phyloP scores from a whole-genome alignment of 2,329 filamentous ascomycete genomes.

The Ceratocystis albifundus region DNA sequence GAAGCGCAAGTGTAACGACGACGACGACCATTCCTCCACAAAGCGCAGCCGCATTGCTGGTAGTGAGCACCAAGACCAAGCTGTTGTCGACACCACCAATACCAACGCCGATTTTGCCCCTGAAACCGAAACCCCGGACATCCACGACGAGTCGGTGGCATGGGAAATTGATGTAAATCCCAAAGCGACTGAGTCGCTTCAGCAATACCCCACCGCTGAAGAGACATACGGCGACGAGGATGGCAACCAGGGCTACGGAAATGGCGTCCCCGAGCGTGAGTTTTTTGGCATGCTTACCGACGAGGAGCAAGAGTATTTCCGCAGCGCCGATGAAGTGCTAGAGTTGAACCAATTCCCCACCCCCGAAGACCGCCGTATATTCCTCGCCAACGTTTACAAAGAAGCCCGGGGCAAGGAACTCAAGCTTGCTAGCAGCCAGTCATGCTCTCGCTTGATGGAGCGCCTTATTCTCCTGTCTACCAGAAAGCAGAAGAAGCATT shows the following conservation, averaged over 20 bases:
- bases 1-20: slow-evolving; percentile 34
- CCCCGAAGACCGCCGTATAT: slow-evolving; percentile 57
- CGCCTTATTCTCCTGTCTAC: slow-evolving; percentile 73
- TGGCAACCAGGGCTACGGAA: slow-evolving; percentile 24
- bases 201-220: slow-evolving; percentile 24
- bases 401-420: slow-evolving; percentile 88
- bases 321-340: slow-evolving; percentile 75
- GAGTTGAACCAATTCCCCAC: slow-evolving; percentile 79
- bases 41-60: slow-evolving; percentile 26
- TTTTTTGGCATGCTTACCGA: slow-evolving; percentile 92
- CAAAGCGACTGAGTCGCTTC: neutral
- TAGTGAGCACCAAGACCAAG: slow-evolving; percentile 23
- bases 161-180: slow-evolving; percentile 21
- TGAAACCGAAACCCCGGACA: neutral
- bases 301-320: slow-evolving; percentile 92
- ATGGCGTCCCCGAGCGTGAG: slow-evolving; percentile 44
- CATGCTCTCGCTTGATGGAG: slow-evolving; percentile 87
- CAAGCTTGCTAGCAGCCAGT: slow-evolving; percentile 91
- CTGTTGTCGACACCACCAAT: neutral
- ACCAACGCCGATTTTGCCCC: slow-evolving; percentile 13
- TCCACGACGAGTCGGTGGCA: slow-evolving; percentile 13
- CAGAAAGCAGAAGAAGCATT: slow-evolving; percentile 65
- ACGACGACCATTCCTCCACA: slow-evolving; percentile 24
- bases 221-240: slow-evolving; percentile 26
- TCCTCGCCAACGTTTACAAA: slow-evolving; percentile 69